Conservation (phyloP, 2,329 filamentous ascomycete species). For the Cladosporium halotolerans region DNA sequence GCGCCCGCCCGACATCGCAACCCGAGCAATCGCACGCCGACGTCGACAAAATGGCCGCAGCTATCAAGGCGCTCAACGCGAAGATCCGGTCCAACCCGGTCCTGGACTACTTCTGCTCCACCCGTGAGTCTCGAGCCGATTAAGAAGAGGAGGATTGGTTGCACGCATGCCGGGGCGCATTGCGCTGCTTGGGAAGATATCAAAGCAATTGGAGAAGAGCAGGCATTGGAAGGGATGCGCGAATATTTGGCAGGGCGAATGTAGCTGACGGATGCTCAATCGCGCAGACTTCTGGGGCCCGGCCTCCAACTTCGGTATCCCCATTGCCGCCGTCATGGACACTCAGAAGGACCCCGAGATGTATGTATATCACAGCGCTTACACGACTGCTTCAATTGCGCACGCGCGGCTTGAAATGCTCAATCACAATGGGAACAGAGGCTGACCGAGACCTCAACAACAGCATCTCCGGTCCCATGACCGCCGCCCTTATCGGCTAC, state of each 20-base stretch:
- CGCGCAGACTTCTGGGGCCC: slow-evolving; percentile 47
- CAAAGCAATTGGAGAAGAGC: background rate
- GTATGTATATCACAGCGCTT: slow-evolving; percentile 28
- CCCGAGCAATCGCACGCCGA: slow-evolving; percentile 4
- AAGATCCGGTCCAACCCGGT: slow-evolving; percentile 46
- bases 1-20: slow-evolving; percentile 4
- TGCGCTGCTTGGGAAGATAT: background rate
- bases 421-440: background rate
- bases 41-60: slow-evolving; percentile 41
- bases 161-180: background rate
- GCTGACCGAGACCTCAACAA: slow-evolving; percentile 11
- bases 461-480: slow-evolving; percentile 62
- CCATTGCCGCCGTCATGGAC: slow-evolving; percentile 48
- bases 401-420: background rate
- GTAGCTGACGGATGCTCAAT: slow-evolving; percentile 32
- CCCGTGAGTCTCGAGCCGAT: slow-evolving; percentile 37
- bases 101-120: slow-evolving; percentile 48
- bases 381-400: background rate
- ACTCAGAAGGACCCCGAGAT: slow-evolving; percentile 49
- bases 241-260: background rate
- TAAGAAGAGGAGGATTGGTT: slow-evolving; percentile 4
- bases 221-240: background rate
- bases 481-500: slow-evolving; percentile 54
- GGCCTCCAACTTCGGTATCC: slow-evolving; percentile 49
- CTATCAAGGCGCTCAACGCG: slow-evolving; percentile 49